Evolutionary conservation across 1,139 yeast genomes (phyloP), one percentile per base, ranked within the genome.

Genomic region (Lodderomyces pseudojiufengensis): DNA sequence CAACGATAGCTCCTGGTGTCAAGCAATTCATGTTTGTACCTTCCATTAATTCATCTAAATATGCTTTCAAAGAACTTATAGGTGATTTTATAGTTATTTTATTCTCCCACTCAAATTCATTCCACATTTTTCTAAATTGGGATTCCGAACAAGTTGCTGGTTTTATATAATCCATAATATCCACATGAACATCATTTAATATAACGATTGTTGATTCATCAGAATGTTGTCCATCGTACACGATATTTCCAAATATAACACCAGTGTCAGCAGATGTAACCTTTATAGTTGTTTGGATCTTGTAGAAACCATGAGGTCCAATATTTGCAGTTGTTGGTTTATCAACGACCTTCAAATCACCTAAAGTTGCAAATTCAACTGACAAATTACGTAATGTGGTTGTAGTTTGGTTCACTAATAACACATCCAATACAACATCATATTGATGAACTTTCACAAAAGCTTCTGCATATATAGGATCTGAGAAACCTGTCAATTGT

Each of bases 81-180:
- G 70, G 72, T 3, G 95, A 80, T 51, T 84, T 82, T 56, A 94
- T 85, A 44, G 92, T 85, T 54, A 94, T 92, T 69, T 94, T 94
- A 67, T 94, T 94, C 63, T 94, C 99, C 99, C 99, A 94, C 65
- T 94, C 99, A 58, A 94, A 94, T 60, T 90, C 97, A 59, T 88
- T 86, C 99, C 99, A 94, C 97, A 90, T 90, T 52, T 81, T 78
- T 54, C 98, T 85, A 85, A 94, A 94, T 49, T 78, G 84, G 35
- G 81, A 78, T 61, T 92, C 98, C 12, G 88, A 69, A 60, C 96
- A 87, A 20, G 78, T 74, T 10, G 95, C 95, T 16, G 98, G 97
- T 59, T 86, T 87, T 59, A 94, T 90, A 66, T 94, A 94, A 63
- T 92, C 97, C 92, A 92, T 86, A 41, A 92, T 87, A 58, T 92